These are phyloP conservation scores for Amanita molliuscula DNA, from an alignment of 768 basidiomycete species.

Conservation along the genomic window DNA sequence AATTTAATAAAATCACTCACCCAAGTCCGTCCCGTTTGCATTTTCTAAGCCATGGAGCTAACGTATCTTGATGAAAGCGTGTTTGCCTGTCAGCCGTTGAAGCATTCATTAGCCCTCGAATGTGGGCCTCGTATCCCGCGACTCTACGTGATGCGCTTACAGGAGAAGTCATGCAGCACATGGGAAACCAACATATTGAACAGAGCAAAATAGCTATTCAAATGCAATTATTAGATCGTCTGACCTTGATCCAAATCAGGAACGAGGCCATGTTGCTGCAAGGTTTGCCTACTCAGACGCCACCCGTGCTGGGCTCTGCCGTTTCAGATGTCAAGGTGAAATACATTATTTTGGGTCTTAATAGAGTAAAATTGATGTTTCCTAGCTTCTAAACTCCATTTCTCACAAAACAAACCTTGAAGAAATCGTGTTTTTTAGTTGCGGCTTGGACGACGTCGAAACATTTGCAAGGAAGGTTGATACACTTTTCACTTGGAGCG, in stretches of 20 bases:
- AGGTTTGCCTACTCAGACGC: constrained; percentile 49
- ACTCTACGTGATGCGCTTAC: constrained; percentile 39
- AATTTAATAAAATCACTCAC: constrained; percentile 44
- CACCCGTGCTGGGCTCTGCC: constrained; percentile 51
- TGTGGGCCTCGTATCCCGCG: constrained; percentile 47
- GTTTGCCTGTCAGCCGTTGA: constrained; percentile 65
- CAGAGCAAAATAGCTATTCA: constrained; percentile 33
- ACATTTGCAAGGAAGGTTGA: constrained; percentile 62
- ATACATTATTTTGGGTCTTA: neutral
- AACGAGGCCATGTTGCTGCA: constrained; percentile 77
- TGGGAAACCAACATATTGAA: constrained; percentile 23
- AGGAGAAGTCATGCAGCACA: constrained; percentile 23
- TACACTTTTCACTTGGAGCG: constrained; percentile 69
- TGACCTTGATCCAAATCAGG: constrained; percentile 61
- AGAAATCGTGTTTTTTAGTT: constrained; percentile 47
- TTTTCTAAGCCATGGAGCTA: neutral
- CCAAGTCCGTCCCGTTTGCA: constrained; percentile 34
- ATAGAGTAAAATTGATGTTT: neutral
- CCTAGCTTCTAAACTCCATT: constrained; percentile 69
- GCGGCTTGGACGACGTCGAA: constrained; percentile 26
- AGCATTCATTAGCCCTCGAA: constrained; percentile 61
- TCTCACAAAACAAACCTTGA: constrained; percentile 53
- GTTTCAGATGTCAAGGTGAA: constrained; percentile 42
- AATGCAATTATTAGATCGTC: constrained; percentile 42
- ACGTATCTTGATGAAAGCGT: constrained; percentile 30